phyloP scores from a whole-genome alignment of 345 rosid species.

The Erysimum cheiranthoides region DNA sequence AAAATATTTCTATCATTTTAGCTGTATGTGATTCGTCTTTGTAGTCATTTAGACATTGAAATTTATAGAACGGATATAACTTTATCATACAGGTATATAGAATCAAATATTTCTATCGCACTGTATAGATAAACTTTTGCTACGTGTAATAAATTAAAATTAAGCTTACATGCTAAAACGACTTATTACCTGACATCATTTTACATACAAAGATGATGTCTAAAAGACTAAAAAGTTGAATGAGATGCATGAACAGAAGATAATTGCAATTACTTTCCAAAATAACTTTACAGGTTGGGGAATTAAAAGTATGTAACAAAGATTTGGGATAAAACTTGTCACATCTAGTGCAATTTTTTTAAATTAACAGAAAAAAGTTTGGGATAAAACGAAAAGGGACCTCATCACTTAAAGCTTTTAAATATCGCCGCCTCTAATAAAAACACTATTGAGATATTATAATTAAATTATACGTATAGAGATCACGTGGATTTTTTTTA shows the following conservation, averaged over 20 bases:
- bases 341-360: conserved; percentile 24
- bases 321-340: conserved; percentile 40
- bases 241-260: conserved; percentile 35
- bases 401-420: conserved; percentile 29
- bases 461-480: conserved; percentile 8
- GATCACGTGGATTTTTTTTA: conserved; percentile 41
- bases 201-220: conserved; percentile 34
- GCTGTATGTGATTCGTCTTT: conserved; percentile 7
- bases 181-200: conserved; percentile 29
- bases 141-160: not conserved
- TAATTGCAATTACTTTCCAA: conserved; percentile 31
- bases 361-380: not conserved
- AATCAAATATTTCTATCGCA: conserved; percentile 6
- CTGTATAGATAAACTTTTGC: conserved; percentile 15
- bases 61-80: not conserved
- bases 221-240: conserved; percentile 28
- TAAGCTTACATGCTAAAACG: conserved; percentile 13
- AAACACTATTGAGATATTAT: conserved; percentile 23
- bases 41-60: not conserved
- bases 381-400: conserved; percentile 27
- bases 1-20: not conserved
- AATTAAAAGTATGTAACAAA: conserved; percentile 28
- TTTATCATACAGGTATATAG: not conserved
- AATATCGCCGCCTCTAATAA: conserved; percentile 34
- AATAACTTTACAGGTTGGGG: conserved; percentile 34